Conservation (phyloP, 192 early-diverging fungal species). For the Entomortierella parvispora region DNA sequence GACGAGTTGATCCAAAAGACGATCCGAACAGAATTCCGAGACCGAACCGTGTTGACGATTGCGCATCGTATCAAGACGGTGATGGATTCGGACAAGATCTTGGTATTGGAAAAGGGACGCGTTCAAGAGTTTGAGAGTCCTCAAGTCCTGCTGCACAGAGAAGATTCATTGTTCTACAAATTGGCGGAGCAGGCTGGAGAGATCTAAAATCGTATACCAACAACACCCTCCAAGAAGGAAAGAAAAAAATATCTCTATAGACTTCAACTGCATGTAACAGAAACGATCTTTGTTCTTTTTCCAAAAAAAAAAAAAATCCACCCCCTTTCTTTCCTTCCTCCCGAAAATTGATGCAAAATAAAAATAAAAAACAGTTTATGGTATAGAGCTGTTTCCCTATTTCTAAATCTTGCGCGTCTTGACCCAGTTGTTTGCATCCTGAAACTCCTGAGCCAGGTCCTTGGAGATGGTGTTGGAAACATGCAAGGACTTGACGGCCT, state of each 20-base stretch:
- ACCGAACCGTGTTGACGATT: slow-evolving; percentile 62
- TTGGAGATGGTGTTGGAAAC: slow-evolving; percentile 21
- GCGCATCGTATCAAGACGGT: slow-evolving; percentile 57
- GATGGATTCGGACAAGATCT: slow-evolving; percentile 48
- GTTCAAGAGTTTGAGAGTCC: slow-evolving; percentile 33
- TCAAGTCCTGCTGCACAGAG: not conserved
- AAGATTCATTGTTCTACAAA: not conserved
- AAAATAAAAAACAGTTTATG: too few species aligned
- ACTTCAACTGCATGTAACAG: too few species aligned
- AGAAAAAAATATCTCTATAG: too few species aligned
- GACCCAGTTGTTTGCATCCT: slow-evolving; percentile 43
- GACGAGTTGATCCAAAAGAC: slow-evolving; percentile 46
- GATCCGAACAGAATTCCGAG: slow-evolving; percentile 46
- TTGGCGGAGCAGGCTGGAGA: slow-evolving; percentile 6
- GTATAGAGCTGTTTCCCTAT: not conserved
- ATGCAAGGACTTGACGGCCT: slow-evolving; percentile 38
- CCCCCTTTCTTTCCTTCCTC: too few species aligned
- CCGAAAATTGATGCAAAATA: too few species aligned
- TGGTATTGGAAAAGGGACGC: slow-evolving; percentile 48
- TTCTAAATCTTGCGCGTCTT: slow-evolving; percentile 36
- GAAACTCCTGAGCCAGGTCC: slow-evolving; percentile 36
- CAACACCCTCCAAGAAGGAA: too few species aligned
- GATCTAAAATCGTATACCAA: too few species aligned
- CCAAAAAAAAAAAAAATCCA: too few species aligned
- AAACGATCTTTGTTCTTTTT: too few species aligned